These are phyloP conservation scores for Porphyra umbilicalis DNA, from an alignment of 31 red algal genomes.

Conservation along the genomic window DNA sequence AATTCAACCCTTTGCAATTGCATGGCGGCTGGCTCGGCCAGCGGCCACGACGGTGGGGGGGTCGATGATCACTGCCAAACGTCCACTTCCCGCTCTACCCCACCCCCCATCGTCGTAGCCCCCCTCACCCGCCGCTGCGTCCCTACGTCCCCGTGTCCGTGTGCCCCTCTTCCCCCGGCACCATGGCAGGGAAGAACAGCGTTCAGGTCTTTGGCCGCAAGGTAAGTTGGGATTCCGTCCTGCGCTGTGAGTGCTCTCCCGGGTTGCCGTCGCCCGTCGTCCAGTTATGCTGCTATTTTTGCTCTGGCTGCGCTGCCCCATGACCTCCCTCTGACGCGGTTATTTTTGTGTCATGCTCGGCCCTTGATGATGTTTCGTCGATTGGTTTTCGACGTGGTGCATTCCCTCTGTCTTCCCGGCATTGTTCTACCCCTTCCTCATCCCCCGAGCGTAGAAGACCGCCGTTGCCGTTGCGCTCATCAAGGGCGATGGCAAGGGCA, in stretches of 20 bases:
- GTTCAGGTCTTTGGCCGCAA: conserved; percentile 93
- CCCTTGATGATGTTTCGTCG: too few relatives aligned
- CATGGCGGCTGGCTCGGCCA: too few relatives aligned
- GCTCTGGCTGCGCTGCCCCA: not conserved
- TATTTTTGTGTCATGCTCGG: too few relatives aligned
- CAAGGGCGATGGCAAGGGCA: conserved; percentile 87
- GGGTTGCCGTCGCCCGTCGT: too few relatives aligned
- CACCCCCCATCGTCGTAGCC: not conserved
- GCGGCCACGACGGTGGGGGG: too few relatives aligned
- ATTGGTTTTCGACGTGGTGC: not conserved
- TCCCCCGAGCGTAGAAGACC: conserved; percentile 66
- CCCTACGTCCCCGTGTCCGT: not conserved
- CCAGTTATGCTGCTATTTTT: conserved; percentile 1
- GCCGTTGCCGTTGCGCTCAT: conserved; percentile 96
- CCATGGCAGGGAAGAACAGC: conserved; percentile 46
- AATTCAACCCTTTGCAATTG: too few relatives aligned
- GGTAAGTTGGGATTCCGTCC: conserved; percentile 22
- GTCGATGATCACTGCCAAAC: too few relatives aligned
- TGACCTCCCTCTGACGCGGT: not conserved
- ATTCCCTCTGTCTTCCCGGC: not conserved
- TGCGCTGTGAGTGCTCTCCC: not conserved
- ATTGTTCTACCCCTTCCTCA: not conserved
- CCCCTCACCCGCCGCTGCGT: not conserved
- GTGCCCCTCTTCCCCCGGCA: conserved; percentile 5
- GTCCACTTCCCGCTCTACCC: not conserved